Base-by-base conservation (phyloP, 306 rosid species). In the Dryas octopetala region DNA sequence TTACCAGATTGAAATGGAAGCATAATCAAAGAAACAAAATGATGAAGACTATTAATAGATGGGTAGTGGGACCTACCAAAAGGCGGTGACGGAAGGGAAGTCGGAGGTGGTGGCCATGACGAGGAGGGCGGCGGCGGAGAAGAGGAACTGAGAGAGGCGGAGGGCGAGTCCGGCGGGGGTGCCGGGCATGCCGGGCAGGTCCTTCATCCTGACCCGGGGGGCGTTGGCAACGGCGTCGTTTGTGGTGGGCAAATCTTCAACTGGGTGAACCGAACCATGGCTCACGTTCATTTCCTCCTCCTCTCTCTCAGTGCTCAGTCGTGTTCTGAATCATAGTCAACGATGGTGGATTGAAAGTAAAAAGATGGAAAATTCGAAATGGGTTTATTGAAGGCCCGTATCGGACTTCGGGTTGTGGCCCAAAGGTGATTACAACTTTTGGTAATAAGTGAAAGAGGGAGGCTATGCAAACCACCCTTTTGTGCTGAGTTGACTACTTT, bases 171-270 rank as follows among this genome's bases (percentile, higher is more conserved):
- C 98, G 40, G 93, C 90, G 7, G 80, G 83, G 3, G 98, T 94
- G 80, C 97, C 98, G 10, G 97, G 96, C 98, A 94, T 94, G 51
- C 98, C 98, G 63, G 88, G 93, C 4, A 90, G 63, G 73, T 90
- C 95, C 76, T 90, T 91, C 96, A 91, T 89, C 85, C 98, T 85
- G 81, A 83, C 88, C 72, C 91, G 78, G 6, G 89, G 90, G 32
- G 80, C 85, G 81, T 83, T 83, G 8, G 76, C 68, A 7, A 14
- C 68, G 68, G 71, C 89, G 19, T 77, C 96, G 46, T 85, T 88
- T 54, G 81, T 90, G 5, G 84, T 83, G 66, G 95, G 86, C 4
- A 66, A 78, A 16, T 81, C 91, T 58, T 91, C 96, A 51, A 82
- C 85, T 7, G 98, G 96, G 75, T 91, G 98, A 87, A 95, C 89